Conservation (phyloP, 495 filamentous ascomycete species). For the Hyaloscypha variabilis region DNA sequence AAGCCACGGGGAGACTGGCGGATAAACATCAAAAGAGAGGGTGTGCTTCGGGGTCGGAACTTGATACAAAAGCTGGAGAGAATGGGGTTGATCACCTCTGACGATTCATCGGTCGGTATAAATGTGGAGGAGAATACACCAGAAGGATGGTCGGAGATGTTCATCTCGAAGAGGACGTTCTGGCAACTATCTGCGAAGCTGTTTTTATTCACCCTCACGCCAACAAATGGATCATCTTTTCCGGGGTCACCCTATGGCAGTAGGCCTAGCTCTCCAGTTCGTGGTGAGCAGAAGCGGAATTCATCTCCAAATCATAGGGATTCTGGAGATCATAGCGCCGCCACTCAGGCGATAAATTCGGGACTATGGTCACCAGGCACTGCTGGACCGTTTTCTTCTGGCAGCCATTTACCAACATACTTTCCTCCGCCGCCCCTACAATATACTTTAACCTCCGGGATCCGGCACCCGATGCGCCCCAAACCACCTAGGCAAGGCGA, state of each 20-base stretch:
- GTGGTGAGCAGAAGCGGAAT: conserved; percentile 20
- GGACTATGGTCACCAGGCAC: conserved; percentile 35
- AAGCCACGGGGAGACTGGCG: conserved; percentile 86
- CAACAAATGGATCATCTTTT: conserved; percentile 53
- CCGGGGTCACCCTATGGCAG: conserved; percentile 57
- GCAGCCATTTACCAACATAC: conserved; percentile 85
- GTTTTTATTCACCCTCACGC: conserved; percentile 85
- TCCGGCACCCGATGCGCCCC: conserved; percentile 85
- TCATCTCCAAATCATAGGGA: conserved; percentile 25
- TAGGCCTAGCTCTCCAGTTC: conserved; percentile 40
- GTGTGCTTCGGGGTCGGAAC: conserved; percentile 80
- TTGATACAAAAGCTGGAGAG: conserved; percentile 88
- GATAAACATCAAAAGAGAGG: conserved; percentile 81
- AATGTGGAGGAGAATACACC: conserved; percentile 61
- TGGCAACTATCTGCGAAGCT: conserved; percentile 90
- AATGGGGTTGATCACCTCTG: conserved; percentile 81
- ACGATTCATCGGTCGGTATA: conserved; percentile 75
- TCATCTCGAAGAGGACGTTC: conserved; percentile 76
- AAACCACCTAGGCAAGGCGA: conserved; percentile 89
- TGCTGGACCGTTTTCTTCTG: conserved; percentile 71
- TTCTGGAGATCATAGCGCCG: conserved; percentile 9
- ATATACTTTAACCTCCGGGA: conserved; percentile 75
- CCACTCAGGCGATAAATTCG: conserved; percentile 10
- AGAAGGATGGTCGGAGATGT: conserved; percentile 78
- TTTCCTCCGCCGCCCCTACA: conserved; percentile 83